phyloP scores from a whole-genome alignment of 2,329 filamentous ascomycete species.

The Claviceps paspali region DNA sequence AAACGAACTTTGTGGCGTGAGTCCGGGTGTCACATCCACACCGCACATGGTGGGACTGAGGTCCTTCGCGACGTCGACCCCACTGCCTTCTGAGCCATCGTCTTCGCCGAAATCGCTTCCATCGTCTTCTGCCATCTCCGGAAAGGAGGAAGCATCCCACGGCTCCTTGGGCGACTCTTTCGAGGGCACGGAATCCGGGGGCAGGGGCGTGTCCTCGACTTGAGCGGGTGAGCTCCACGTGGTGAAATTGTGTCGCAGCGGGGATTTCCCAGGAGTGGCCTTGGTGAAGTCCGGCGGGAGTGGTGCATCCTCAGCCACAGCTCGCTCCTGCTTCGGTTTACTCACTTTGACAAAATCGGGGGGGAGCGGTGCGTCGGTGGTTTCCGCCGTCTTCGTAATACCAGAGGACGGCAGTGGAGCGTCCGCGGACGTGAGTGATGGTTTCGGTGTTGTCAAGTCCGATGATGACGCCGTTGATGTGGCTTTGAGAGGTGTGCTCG shows the following conservation, averaged over 20 bases:
- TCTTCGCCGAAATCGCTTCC: constrained; percentile 25
- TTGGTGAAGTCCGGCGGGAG: constrained; percentile 13
- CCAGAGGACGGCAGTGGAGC: constrained; percentile 7
- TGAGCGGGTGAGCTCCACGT: too few relatives aligned
- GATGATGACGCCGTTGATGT: constrained; percentile 31
- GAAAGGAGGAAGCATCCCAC: constrained; percentile 20
- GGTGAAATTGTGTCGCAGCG: too few relatives aligned
- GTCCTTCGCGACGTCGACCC: constrained; percentile 49
- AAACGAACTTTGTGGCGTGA: constrained; percentile 45
- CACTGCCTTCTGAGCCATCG: constrained; percentile 40
- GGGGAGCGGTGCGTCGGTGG: constrained; percentile 15
- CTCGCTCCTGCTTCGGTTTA: constrained; percentile 10
- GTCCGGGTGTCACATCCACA: constrained; percentile 30
- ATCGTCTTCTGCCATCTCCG: constrained; percentile 27
- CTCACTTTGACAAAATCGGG: constrained; percentile 18
- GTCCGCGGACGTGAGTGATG: constrained; percentile 4
- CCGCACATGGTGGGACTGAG: constrained; percentile 36
- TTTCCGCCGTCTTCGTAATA: constrained; percentile 1
- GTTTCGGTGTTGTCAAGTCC: constrained; percentile 11
- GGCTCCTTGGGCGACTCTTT: constrained; percentile 17
- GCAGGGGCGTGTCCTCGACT: constrained; percentile 23
- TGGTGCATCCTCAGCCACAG: constrained; percentile 10
- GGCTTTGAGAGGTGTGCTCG: constrained; percentile 13
- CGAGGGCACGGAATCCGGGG: constrained; percentile 22
- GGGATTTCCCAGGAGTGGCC: too few relatives aligned